A percentile compares a stretch with the other conserved stretches of the same genome.
Conservation (phyloP, 2,329 filamentous ascomycete species). For the Westerdykella sp. region DNA sequence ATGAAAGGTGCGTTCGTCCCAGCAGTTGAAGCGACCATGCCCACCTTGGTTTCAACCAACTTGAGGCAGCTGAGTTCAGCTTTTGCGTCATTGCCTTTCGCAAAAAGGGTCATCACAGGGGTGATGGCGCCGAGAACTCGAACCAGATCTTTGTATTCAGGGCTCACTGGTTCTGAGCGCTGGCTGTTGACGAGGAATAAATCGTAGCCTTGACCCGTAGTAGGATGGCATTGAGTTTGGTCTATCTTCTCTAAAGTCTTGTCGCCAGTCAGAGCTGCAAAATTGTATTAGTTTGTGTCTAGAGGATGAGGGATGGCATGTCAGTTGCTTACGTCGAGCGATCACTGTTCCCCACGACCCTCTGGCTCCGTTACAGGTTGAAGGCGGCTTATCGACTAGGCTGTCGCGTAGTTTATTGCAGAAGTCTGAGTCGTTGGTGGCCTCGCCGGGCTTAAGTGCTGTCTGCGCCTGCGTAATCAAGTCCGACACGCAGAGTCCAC, state of each 20-base stretch:
- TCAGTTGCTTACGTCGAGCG: slow-evolving; percentile 1
- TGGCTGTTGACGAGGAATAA: neutral
- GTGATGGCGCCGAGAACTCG: no score
- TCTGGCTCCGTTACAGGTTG: slow-evolving; percentile 1
- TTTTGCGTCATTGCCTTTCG: neutral
- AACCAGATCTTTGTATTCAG: neutral
- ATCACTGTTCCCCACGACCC: slow-evolving; percentile 2
- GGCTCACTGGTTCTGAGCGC: neutral
- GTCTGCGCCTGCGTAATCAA: slow-evolving; percentile 2
- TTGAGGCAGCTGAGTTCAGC: slow-evolving; percentile 1
- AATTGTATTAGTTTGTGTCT: neutral
- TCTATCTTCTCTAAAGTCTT: neutral
- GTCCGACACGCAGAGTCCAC: slow-evolving; percentile 2
- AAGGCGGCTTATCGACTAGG: slow-evolving; percentile 1
- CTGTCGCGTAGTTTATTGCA: slow-evolving; percentile 3
- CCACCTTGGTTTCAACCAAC: slow-evolving; percentile 1
- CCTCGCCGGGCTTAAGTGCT: neutral
- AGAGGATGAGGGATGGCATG: neutral
- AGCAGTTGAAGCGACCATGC: no score
- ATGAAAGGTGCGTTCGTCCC: no score
- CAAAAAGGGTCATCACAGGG: slow-evolving; percentile 5
- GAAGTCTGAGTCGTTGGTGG: neutral
- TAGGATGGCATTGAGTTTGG: slow-evolving; percentile 1
- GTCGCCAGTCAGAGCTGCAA: neutral
- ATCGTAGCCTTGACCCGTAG: slow-evolving; percentile 4